Conservation (phyloP, 306 rosid genomes). For the Gynostemma pentaphyllum region DNA sequence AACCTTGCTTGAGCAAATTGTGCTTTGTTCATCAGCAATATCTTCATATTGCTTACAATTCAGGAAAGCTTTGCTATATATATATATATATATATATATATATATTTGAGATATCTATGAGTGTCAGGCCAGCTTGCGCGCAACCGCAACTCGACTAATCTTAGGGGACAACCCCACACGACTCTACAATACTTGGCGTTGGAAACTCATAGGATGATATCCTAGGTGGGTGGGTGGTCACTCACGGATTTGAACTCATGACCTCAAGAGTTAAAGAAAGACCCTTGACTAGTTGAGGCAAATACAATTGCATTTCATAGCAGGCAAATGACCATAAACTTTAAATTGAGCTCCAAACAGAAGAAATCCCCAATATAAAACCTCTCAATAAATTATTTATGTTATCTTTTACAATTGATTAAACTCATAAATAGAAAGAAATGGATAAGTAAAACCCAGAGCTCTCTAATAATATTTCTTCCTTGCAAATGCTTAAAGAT, state of each 20-base stretch:
- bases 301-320: neutral
- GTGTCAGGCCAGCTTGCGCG: no score
- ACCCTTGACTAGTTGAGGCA: no score
- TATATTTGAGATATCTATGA: no score
- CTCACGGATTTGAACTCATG: no score
- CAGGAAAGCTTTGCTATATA: neutral
- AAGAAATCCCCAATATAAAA: neutral
- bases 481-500: neutral
- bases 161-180: no score
- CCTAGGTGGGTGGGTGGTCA: no score
- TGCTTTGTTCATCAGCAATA: neutral
- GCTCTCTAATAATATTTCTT: neutral
- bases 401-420: neutral
- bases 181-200: no score
- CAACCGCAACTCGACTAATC: no score
- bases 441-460: no score
- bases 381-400: neutral
- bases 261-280: no score
- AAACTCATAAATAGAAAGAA: neutral
- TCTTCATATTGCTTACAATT: neutral
- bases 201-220: no score
- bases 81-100: no score
- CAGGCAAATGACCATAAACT: neutral
- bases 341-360: neutral
- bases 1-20: neutral